A percentile compares a stretch with the other conserved stretches of the same genome.
Evolutionary conservation across 2,329 filamentous ascomycete species (phyloP).

Genomic region (Botrytis hyacinthi): DNA sequence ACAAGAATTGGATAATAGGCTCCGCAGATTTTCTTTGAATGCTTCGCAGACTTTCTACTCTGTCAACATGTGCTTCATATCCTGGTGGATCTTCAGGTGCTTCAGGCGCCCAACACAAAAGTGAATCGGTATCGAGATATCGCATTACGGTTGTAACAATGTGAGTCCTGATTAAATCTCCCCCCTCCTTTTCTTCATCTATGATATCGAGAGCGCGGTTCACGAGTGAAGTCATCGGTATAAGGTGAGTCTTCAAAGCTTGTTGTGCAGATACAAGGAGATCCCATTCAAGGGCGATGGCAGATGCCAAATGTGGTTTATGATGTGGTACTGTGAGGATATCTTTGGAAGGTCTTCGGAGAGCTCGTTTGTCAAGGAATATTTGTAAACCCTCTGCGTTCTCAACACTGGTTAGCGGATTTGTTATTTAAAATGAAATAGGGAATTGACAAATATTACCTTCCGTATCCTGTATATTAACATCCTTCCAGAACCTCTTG

Average conservation of each 20-base stretch:
- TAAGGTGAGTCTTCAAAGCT: constrained; percentile 80
- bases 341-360: constrained; percentile 74
- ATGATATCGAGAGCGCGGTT: constrained; percentile 82
- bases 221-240: constrained; percentile 82
- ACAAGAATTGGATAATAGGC: constrained; percentile 70
- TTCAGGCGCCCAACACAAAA: constrained; percentile 82
- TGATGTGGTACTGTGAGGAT: constrained; percentile 68
- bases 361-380: constrained; percentile 72
- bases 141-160: constrained; percentile 71
- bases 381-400: constrained; percentile 48
- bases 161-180: constrained; percentile 55
- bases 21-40: constrained; percentile 68
- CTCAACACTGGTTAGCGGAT: constrained; percentile 20
- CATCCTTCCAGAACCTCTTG: constrained; percentile 88
- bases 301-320: constrained; percentile 79
- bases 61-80: constrained; percentile 45
- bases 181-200: constrained; percentile 55
- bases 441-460: constrained; percentile 46
- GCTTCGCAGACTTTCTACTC: constrained; percentile 62
- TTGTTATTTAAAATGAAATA: neutral
- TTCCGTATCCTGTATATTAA: constrained; percentile 64
- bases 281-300: constrained; percentile 93
- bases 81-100: constrained; percentile 48
- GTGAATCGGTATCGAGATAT: constrained; percentile 87
- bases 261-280: constrained; percentile 77